Base-by-base conservation (phyloP, 371 early-diverging fungal genomes). In the Rhizopus arrhizus region DNA sequence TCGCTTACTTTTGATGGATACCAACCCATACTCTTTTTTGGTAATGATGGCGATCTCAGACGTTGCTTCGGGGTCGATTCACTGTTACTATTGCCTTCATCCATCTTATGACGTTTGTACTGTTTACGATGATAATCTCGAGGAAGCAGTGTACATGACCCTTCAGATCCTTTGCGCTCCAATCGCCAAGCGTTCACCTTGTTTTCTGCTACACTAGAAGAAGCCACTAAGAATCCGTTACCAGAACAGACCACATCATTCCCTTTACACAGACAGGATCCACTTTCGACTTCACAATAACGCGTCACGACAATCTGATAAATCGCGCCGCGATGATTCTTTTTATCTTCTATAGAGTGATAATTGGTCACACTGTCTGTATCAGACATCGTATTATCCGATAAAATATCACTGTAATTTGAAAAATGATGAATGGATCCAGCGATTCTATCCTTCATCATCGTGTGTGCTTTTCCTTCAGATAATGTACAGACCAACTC, bases 211-310 rank as follows among this genome's bases (percentile, higher is more conserved):
- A 64, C 36, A 45, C 72, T 66, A 4, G 75, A 74, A 1, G 75
- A 74, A 1, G 75, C 75, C 22, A 74, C 56, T 16, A 74, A 50
- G 32, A 69, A 74, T 2, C 72, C 75, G 47, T 64, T 74, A 5
- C 74, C 69, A 49, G 68, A 68, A 53, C 75, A 74, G 2, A 61
- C 22, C 22, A 22, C 66, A 46, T 71, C 72, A 42, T 64, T 64
- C 2, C 64, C 69, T 28, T 66, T 49, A 49, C 66, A 68, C n/a
- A 59, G 47, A 1, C 72, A 64, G 10, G 58, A 61, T 0, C 68
- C 66, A 32, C 62, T 70, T 43, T 71, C 74, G 2, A 69, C 66
- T 29, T 70, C 68, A 36, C 75, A 74, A 31, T 66, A 69, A 5
- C 75, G 57, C 8, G 72, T 64, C 7, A 71, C 66, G 9, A 56